These are phyloP conservation scores for Sesbania bispinosa DNA, from an alignment of 306 rosid species.

Conservation along the genomic window DNA sequence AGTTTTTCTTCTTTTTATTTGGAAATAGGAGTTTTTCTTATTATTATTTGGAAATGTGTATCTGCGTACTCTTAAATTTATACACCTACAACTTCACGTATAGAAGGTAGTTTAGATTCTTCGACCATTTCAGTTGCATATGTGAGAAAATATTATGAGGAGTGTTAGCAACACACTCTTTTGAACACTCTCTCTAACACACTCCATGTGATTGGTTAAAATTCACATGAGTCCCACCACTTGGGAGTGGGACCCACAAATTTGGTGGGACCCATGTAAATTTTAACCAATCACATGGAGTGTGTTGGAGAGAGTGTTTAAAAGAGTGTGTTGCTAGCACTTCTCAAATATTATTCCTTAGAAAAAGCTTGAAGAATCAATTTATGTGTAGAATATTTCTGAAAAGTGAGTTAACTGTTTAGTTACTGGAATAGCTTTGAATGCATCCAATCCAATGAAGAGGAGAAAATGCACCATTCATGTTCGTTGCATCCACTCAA, in stretches of 20 bases:
- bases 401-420: neutral
- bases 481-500: too few relatives aligned
- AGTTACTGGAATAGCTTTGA: neutral
- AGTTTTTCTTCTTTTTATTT: neutral
- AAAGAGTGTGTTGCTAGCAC: too few relatives aligned
- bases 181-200: too few relatives aligned
- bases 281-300: too few relatives aligned
- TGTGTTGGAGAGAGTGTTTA: too few relatives aligned
- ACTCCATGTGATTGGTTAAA: too few relatives aligned
- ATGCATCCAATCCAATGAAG: neutral
- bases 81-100: neutral
- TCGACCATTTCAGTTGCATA: neutral
- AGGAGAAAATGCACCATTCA: too few relatives aligned
- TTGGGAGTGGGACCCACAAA: too few relatives aligned
- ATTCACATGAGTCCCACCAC: too few relatives aligned
- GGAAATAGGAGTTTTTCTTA: neutral
- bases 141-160: neutral
- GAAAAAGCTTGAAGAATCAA: neutral
- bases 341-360: too few relatives aligned
- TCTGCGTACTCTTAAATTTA: neutral
- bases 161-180: too few relatives aligned
- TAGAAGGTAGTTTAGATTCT: neutral
- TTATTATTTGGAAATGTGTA: neutral
- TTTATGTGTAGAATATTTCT: neutral
- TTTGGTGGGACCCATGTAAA: too few relatives aligned